A percentile compares a stretch with the other conserved stretches of the same genome.
Evolutionary conservation across 441 rosid species (phyloP).

Genomic region (Biscutella laevigata): DNA sequence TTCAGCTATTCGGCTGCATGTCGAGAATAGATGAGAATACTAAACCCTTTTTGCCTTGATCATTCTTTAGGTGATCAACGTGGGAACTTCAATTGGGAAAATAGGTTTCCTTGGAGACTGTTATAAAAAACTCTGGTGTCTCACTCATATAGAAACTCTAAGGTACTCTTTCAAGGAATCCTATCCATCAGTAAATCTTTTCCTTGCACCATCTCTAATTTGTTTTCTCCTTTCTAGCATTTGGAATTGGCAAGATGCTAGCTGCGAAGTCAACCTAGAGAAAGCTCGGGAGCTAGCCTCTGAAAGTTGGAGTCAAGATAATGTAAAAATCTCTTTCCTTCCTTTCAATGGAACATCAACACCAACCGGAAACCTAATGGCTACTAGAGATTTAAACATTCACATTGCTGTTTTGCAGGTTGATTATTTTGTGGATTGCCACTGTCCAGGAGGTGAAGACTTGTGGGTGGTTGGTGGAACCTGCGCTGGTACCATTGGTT

Average conservation of each 20-base stretch:
- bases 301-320: conserved; percentile 58
- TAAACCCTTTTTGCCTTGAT: not conserved
- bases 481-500: conserved; percentile 60
- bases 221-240: conserved; percentile 32
- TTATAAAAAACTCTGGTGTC: conserved; percentile 74
- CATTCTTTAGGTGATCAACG: conserved; percentile 67
- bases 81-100: conserved; percentile 80
- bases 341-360: not conserved
- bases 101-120: conserved; percentile 70
- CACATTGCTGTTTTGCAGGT: conserved; percentile 41
- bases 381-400: not conserved
- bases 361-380: not conserved
- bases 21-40: not conserved
- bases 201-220: not conserved
- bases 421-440: conserved; percentile 89
- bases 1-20: not conserved
- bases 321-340: conserved; percentile 31
- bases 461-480: conserved; percentile 94
- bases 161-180: conserved; percentile 36
- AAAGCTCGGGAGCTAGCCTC: conserved; percentile 84
- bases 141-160: conserved; percentile 83
- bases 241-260: conserved; percentile 74
- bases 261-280: conserved; percentile 48
- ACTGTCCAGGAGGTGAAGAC: conserved; percentile 48
- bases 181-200: not conserved